Conservation (phyloP, 257 asterid genomes). For the Dorcoceras hygrometricum region DNA sequence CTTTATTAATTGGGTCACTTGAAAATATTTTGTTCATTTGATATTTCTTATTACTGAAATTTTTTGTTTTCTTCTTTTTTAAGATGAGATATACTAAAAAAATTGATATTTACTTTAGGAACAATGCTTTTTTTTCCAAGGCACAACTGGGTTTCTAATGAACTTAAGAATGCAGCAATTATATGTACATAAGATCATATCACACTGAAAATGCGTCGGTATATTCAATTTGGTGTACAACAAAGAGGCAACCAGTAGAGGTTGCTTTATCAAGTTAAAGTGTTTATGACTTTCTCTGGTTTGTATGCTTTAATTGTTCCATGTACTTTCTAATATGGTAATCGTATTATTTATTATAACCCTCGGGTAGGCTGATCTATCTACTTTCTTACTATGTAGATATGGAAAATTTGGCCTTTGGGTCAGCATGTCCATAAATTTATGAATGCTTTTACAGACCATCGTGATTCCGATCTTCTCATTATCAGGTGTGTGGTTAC, state of each 20-base stretch:
- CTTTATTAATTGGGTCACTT: slow-evolving; percentile 7
- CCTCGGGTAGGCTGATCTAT: slow-evolving; percentile 14
- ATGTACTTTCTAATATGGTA: not conserved
- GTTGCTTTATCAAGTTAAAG: not conserved
- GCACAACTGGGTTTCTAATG: not conserved
- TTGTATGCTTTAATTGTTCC: slow-evolving; percentile 15
- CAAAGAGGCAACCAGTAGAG: not conserved
- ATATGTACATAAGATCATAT: slow-evolving; percentile 6
- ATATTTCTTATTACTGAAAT: not conserved
- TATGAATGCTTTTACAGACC: slow-evolving; percentile 98
- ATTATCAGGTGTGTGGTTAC: slow-evolving; percentile 65
- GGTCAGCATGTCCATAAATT: slow-evolving; percentile 84
- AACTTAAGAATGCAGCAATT: no score
- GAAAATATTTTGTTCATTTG: not conserved
- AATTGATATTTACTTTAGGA: not conserved
- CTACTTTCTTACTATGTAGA: slow-evolving; percentile 39
- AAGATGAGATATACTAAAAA: not conserved
- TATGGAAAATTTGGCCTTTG: slow-evolving; percentile 95
- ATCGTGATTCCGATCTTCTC: slow-evolving; percentile 97
- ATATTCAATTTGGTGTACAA: not conserved
- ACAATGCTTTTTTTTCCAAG: not conserved
- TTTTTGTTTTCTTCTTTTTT: slow-evolving; percentile 1
- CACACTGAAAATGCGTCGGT: not conserved
- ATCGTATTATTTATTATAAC: not conserved
- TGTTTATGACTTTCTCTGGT: not conserved